A percentile compares a stretch with the other conserved stretches of the same genome.
These are phyloP conservation scores for Astrothelium macrocarpum DNA, from an alignment of 495 filamentous ascomycete species.

Conservation along the genomic window DNA sequence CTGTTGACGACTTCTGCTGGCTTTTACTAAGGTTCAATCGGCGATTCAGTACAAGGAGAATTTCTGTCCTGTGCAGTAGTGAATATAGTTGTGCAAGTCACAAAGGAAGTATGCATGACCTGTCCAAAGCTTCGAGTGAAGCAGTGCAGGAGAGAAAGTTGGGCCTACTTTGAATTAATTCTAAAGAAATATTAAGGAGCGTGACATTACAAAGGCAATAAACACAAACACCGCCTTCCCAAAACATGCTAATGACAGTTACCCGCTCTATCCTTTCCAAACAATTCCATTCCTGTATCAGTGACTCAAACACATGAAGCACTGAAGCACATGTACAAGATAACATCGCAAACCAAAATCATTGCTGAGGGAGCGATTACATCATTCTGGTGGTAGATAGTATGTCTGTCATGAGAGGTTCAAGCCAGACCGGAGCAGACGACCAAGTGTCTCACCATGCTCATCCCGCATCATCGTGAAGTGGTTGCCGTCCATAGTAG, in stretches of 20 bases:
- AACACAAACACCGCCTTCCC: neutral
- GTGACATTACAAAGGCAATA: neutral
- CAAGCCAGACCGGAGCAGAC: conserved; percentile 12
- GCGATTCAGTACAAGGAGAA: neutral
- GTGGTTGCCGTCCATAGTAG: conserved; percentile 58
- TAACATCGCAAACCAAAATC: neutral
- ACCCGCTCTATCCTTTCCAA: neutral
- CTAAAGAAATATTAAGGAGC: neutral
- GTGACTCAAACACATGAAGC: neutral
- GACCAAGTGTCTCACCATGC: conserved; percentile 27
- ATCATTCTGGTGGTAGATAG: neutral
- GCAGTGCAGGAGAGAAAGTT: conserved; percentile 4
- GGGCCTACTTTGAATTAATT: conserved; percentile 7
- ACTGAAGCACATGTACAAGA: neutral
- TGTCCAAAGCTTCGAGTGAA: conserved; percentile 3
- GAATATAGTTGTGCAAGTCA: neutral
- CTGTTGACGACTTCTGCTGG: too few species aligned
- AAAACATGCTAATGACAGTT: neutral
- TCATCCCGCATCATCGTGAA: conserved; percentile 62
- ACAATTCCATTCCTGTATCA: neutral
- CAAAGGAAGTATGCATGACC: neutral
- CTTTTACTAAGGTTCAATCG: neutral
- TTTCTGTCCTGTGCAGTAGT: neutral
- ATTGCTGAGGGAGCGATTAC: neutral
- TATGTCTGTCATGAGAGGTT: neutral